Conservation (phyloP, 192 early-diverging fungal genomes). For the Coemansia sp. region DNA sequence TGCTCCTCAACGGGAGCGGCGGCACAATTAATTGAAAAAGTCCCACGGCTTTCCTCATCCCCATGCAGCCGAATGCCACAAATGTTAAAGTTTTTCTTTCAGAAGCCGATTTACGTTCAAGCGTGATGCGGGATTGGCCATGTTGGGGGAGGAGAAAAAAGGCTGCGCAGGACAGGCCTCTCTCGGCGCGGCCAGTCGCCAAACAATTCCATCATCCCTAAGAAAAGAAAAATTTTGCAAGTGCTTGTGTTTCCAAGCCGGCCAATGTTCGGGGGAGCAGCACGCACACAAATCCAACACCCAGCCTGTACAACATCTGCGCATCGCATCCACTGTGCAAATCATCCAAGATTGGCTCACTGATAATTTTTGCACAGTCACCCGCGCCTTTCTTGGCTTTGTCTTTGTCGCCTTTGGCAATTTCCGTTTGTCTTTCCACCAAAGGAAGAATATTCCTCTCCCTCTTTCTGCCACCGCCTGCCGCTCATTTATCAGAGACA, state of each 20-base stretch:
- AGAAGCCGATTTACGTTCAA: constrained; percentile 1
- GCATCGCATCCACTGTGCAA: not conserved
- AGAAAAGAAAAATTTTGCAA: not conserved
- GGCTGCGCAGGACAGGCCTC: not conserved
- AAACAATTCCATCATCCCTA: no score
- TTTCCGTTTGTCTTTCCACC: not conserved
- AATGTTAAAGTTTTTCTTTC: not conserved
- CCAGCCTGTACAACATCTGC: not conserved
- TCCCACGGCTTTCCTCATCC: constrained; percentile 1
- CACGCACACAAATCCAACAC: not conserved
- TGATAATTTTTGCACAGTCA: no score
- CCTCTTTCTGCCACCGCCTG: no score
- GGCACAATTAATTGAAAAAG: no score
- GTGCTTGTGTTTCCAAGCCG: not conserved
- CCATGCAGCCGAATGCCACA: not conserved
- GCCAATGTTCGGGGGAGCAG: not conserved
- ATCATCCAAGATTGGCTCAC: not conserved
- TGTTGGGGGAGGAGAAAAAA: constrained; percentile 4
- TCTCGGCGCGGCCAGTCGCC: no score
- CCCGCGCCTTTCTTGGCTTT: not conserved
- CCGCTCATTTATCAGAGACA: constrained; percentile 4
- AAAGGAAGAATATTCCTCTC: not conserved
- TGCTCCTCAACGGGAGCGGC: no score
- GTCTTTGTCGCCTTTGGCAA: no score
- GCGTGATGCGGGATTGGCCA: constrained; percentile 1